phyloP scores from a whole-genome alignment of 257 asterid species.

The Solanum bulbocastanum region DNA sequence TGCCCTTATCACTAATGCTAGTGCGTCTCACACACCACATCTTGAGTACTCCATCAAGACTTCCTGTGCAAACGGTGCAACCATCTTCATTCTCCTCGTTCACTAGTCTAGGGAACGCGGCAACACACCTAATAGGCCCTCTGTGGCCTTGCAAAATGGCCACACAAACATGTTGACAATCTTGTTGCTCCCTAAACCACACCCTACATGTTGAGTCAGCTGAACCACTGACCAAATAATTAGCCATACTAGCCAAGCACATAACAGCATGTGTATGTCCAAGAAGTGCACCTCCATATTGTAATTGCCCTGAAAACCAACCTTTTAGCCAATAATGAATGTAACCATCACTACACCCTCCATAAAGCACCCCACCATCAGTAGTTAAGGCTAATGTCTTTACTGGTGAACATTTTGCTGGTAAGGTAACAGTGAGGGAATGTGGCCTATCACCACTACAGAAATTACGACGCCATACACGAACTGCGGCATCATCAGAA shows the following conservation, averaged over 20 bases:
- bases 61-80: slow-evolving; percentile 74
- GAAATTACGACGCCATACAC: slow-evolving; percentile 87
- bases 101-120: slow-evolving; percentile 24
- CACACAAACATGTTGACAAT: slow-evolving; percentile 51
- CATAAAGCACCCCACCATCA: slow-evolving; percentile 66
- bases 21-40: slow-evolving; percentile 59
- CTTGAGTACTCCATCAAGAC: slow-evolving; percentile 78
- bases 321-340: slow-evolving; percentile 81
- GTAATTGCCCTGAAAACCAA: slow-evolving; percentile 86
- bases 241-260: slow-evolving; percentile 51
- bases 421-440: slow-evolving; percentile 70
- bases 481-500: slow-evolving; percentile 81
- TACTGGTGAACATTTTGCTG: slow-evolving; percentile 83
- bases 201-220: slow-evolving; percentile 72
- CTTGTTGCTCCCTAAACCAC: slow-evolving; percentile 53
- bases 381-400: slow-evolving; percentile 48
- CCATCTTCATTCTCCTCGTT: slow-evolving; percentile 50
- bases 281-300: slow-evolving; percentile 77
- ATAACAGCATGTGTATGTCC: slow-evolving; percentile 89
- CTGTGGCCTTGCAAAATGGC: slow-evolving; percentile 80
- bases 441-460: slow-evolving; percentile 73
- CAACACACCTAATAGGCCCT: slow-evolving; percentile 69
- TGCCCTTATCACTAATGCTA: not conserved
- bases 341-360: slow-evolving; percentile 91
- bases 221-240: slow-evolving; percentile 63